phyloP scores from a whole-genome alignment of 495 filamentous ascomycete species.

The Podospora sp. region DNA sequence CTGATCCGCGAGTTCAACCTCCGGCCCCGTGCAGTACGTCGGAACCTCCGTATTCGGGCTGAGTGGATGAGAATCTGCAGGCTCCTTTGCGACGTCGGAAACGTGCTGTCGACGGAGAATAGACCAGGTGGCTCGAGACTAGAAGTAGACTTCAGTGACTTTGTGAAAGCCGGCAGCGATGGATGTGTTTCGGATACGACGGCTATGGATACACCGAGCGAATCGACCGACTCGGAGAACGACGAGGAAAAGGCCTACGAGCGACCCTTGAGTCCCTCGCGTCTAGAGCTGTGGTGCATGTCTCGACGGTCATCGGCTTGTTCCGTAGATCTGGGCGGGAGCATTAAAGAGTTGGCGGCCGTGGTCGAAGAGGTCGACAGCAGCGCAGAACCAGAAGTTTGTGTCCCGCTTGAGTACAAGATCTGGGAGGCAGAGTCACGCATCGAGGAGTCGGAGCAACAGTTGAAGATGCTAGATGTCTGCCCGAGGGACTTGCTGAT shows the following conservation, averaged over 20 bases:
- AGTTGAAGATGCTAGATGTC: too few relatives aligned
- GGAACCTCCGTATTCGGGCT: background rate
- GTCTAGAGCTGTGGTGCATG: too few relatives aligned
- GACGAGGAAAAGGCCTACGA: too few relatives aligned
- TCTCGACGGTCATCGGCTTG: too few relatives aligned
- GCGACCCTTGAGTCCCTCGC: too few relatives aligned
- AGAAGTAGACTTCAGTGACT: background rate
- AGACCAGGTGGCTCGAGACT: background rate
- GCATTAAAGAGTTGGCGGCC: background rate
- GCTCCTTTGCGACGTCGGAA: conserved; percentile 1
- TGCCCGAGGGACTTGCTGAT: too few relatives aligned
- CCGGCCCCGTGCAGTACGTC: background rate
- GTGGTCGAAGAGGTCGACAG: background rate
- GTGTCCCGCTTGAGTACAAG: too few relatives aligned
- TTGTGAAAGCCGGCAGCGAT: background rate
- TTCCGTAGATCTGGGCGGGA: background rate
- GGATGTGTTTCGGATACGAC: too few relatives aligned
- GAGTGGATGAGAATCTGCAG: conserved; percentile 2
- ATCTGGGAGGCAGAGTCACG: too few relatives aligned
- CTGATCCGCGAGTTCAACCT: conserved; percentile 3
- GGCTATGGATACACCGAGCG: background rate
- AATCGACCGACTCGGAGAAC: background rate
- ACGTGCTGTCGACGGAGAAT: background rate
- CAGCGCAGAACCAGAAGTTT: background rate
- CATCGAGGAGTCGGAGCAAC: too few relatives aligned